Conservation (phyloP, 495 filamentous ascomycete species). For the Penicillium atrosanguineum region DNA sequence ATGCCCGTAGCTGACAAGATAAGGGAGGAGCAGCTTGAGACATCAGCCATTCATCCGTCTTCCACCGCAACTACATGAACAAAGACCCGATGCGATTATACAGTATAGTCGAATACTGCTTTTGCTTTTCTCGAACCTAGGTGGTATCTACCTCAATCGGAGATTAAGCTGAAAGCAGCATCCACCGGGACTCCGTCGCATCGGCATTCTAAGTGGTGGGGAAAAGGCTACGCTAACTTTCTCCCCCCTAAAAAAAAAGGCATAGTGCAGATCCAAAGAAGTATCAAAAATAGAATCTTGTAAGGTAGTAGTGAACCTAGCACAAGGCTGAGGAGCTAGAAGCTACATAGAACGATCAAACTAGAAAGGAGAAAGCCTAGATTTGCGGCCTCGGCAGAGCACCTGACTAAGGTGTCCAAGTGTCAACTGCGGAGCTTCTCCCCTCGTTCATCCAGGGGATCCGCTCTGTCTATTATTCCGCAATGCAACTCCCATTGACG, state of each 20-base stretch:
- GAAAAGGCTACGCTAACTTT: neutral
- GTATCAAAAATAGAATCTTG: neutral
- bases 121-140: neutral
- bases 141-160: neutral
- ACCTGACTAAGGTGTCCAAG: conserved; percentile 11
- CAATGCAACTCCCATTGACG: neutral
- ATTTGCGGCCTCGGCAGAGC: neutral
- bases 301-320: neutral
- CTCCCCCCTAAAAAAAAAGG: neutral
- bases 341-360: neutral
- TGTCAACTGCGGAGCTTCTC: neutral
- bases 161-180: conserved; percentile 9
- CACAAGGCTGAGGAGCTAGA: neutral
- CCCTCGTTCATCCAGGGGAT: conserved; percentile 4
- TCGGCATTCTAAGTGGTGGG: conserved; percentile 21
- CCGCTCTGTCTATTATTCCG: neutral
- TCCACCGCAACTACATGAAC: neutral
- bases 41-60: conserved; percentile 1
- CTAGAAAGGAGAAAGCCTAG: neutral
- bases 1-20: neutral
- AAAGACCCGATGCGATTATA: neutral
- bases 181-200: conserved; percentile 12
- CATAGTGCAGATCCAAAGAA: neutral
- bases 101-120: neutral
- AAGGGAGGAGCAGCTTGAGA: conserved; percentile 1